A percentile compares a stretch with the other conserved stretches of the same genome.
Evolutionary conservation across 1,284 basidiomycete species (phyloP).

Genomic region (Porogramme epimiltina): DNA sequence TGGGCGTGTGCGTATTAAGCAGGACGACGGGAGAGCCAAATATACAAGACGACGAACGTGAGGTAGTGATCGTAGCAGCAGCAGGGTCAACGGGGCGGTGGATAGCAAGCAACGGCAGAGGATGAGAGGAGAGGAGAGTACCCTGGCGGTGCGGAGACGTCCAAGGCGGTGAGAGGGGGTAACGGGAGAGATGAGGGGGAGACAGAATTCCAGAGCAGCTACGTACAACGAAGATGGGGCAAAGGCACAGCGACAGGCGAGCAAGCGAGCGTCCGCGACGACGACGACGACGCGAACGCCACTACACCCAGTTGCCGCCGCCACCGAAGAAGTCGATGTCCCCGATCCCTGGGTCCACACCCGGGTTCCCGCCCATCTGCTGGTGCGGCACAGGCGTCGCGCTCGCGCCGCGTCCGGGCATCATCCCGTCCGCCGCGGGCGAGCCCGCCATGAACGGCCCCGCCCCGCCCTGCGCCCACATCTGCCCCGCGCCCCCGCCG

Average conservation of each 20-base stretch:
- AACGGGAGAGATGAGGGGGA: background rate
- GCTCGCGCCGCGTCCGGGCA: conserved; percentile 28
- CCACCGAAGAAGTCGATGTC: conserved; percentile 33
- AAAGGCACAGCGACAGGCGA: background rate
- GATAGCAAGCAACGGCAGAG: background rate
- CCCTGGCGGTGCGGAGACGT: no score
- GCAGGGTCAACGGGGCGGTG: no score
- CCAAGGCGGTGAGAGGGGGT: background rate
- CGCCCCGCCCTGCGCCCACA: conserved; percentile 17
- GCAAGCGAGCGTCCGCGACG: background rate
- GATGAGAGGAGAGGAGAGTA: no score
- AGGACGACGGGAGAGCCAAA: conserved; percentile 3
- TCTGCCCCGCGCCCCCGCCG: conserved; percentile 16
- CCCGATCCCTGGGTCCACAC: conserved; percentile 25
- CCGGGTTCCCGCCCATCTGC: conserved; percentile 29
- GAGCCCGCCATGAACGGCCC: conserved; percentile 29
- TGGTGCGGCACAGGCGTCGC: conserved; percentile 31
- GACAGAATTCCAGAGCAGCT: background rate
- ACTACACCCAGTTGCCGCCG: conserved; percentile 25
- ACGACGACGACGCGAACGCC: background rate
- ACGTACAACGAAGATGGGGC: conserved; percentile 1
- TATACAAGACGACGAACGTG: conserved; percentile 13
- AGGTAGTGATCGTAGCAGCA: no score
- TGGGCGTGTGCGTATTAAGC: conserved; percentile 1
- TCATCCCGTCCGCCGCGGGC: conserved; percentile 28